A percentile compares a stretch with the other conserved stretches of the same genome.
Conservation (phyloP, 495 filamentous ascomycete genomes). For the Penicillium parvum region DNA sequence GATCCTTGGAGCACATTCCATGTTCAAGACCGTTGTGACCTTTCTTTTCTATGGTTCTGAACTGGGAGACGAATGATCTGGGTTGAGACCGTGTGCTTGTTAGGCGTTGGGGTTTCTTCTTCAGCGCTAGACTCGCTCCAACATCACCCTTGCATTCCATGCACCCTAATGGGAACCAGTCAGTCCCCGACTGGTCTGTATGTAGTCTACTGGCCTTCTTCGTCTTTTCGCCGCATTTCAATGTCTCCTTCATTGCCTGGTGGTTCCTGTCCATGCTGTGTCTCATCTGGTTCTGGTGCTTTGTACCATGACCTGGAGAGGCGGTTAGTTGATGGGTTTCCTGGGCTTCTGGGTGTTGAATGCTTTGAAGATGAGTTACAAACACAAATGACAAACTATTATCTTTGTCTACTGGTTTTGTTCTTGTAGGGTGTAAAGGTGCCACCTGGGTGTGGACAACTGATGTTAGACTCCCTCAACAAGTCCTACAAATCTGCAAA, state of each 20-base stretch:
- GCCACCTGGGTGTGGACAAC: too few species aligned
- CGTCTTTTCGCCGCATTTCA: constrained; percentile 6
- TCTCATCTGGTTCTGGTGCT: background rate
- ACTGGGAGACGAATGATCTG: too few species aligned
- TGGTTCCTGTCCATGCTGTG: background rate
- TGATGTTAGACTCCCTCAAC: too few species aligned
- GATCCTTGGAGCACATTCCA: too few species aligned
- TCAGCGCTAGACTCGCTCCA: too few species aligned
- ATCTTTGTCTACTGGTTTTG: constrained; percentile 19
- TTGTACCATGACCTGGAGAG: background rate
- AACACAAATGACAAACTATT: constrained; percentile 21
- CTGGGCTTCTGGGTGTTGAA: constrained; percentile 10
- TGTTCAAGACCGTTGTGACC: background rate
- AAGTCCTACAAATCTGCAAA: too few species aligned
- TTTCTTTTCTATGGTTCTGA: background rate
- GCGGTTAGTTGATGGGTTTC: too few species aligned
- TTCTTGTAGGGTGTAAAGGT: background rate
- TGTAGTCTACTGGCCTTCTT: constrained; percentile 20
- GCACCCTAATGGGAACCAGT: background rate
- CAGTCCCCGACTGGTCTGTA: background rate
- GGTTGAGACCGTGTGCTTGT: too few species aligned
- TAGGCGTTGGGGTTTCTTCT: too few species aligned
- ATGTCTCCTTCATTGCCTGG: background rate
- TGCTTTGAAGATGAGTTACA: constrained; percentile 11
- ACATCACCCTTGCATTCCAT: too few species aligned